phyloP scores from a whole-genome alignment of 148 eudicot genomes.

The Tetragonia tetragonoides region DNA sequence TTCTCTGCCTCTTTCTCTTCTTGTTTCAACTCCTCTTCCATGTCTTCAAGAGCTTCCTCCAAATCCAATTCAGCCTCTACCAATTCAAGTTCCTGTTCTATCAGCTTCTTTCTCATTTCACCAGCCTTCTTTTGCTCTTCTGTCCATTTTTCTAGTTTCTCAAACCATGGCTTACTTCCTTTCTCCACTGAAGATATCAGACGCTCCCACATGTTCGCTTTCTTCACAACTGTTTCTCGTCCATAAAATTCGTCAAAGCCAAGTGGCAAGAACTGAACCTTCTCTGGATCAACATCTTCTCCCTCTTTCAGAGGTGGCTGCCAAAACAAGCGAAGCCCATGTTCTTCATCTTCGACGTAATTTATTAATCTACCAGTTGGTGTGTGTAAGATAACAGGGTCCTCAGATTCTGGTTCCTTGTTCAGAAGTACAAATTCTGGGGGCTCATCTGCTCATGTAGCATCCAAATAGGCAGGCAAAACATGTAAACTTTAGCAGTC shows the following conservation, averaged over 20 bases:
- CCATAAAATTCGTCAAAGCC: conserved; percentile 85
- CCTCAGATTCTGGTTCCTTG: conserved; percentile 88
- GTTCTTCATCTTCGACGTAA: conserved; percentile 78
- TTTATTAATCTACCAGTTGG: conserved; percentile 77
- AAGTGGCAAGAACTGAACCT: conserved; percentile 69
- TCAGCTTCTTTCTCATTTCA: conserved; percentile 39
- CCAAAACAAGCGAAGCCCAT: conserved; percentile 87
- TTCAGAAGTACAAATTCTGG: conserved; percentile 77
- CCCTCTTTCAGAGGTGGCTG: conserved; percentile 61
- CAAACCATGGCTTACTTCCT: conserved; percentile 36
- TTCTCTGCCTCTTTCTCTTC: conserved; percentile 64
- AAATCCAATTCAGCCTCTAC: conserved; percentile 57
- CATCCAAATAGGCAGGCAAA: neutral
- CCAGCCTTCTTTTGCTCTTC: conserved; percentile 62
- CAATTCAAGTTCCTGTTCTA: conserved; percentile 61
- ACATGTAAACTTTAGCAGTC: conserved; percentile 5
- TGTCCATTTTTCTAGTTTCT: conserved; percentile 54
- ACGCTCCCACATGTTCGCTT: conserved; percentile 40
- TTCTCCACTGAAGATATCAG: conserved; percentile 38
- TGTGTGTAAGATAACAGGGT: conserved; percentile 82
- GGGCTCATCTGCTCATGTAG: conserved; percentile 40
- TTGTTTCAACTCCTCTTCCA: conserved; percentile 60
- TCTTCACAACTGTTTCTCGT: conserved; percentile 30
- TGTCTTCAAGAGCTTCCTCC: conserved; percentile 71
- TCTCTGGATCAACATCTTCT: conserved; percentile 67